A percentile compares a stretch with the other conserved stretches of the same genome.
These are phyloP conservation scores for Aspergillus sergii DNA, from an alignment of 2,329 filamentous ascomycete genomes.

Conservation along the genomic window DNA sequence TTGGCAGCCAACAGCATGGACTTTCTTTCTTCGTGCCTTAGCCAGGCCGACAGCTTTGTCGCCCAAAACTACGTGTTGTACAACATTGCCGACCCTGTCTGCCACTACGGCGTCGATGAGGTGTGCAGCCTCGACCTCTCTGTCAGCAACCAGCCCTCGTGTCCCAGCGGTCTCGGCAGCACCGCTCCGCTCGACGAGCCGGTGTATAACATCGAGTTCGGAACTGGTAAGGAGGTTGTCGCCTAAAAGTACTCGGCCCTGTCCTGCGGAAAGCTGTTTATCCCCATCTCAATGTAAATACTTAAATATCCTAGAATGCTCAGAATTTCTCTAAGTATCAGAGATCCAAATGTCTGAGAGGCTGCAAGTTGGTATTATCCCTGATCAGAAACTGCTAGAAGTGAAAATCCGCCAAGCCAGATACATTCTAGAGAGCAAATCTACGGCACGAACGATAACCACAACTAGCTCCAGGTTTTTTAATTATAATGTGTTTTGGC, in stretches of 20 bases:
- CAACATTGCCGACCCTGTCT: constrained; percentile 5
- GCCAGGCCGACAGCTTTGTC: constrained; percentile 2
- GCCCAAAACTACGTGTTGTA: constrained; percentile 1
- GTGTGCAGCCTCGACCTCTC: constrained; percentile 4
- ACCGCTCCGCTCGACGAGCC: neutral
- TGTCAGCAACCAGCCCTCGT: constrained; percentile 4
- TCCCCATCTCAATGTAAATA: neutral
- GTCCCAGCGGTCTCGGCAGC: constrained; percentile 1
- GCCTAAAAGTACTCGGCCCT: neutral
- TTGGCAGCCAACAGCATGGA: constrained; percentile 4
- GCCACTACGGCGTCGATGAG: constrained; percentile 2
- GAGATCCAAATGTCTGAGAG: neutral
- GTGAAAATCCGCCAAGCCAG: neutral
- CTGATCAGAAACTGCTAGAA: neutral
- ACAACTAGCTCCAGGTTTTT: too few species aligned
- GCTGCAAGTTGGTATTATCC: neutral
- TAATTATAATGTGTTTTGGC: too few species aligned
- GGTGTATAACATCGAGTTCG: constrained; percentile 5
- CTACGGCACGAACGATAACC: too few species aligned
- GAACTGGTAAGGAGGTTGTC: neutral
- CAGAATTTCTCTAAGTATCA: neutral
- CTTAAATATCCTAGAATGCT: neutral
- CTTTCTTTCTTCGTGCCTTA: constrained; percentile 1
- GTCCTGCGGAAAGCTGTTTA: neutral
- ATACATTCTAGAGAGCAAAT: neutral